Evolutionary conservation across 2,329 filamentous ascomycete species (phyloP), one percentile per base, ranked within the genome.

Genomic region (Ophiocordyceps sinensis): DNA sequence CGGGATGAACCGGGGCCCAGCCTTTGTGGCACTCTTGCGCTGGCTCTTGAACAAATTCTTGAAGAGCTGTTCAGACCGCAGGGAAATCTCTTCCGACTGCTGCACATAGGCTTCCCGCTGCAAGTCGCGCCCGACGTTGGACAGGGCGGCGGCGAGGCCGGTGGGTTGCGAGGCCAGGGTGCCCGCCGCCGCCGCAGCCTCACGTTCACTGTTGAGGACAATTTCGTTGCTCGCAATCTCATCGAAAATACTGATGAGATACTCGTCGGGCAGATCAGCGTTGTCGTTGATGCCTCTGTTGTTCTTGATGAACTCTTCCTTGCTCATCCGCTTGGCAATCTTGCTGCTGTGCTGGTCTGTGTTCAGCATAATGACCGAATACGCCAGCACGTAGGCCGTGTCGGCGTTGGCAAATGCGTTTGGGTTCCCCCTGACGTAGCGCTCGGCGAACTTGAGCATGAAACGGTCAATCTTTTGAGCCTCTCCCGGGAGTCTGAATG

Each of bases 401-500:
- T 98, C 93, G 2, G 91, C 93, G 54, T 96, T 98, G 30, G 91
- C 91, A 60, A 94, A 98, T 1, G 91, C 89, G 55, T 94, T 94
- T 0, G 91, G 91, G 51, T 98, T 98, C 28, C 88, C 88, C 45
- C 81, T 82, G 40, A 94, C 84, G 58, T 98, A 98, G 45, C 89
- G 80, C 60, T 96, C 89, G 10, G 91, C 91, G 63, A 96, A 98
- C 60, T 98, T 98, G 49, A 98, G 68, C 91, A 98, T 96, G 63
- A 96, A 94, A 38, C 91, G 85, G 76, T 98, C 91, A 50, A 98
- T 98, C 67, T 98, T 98, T 58, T 98, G 91, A 0, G 88, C 88
- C 62, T 98, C 91, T 45, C 91, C 91, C 0, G 91, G 91, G 13
- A 98, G 68, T 47, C 91, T 82, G 68, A 98, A 98, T 26, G 86